These are phyloP conservation scores for Histomonas meleagridis DNA, from an alignment of 208 protist genomes.

Conservation along the genomic window DNA sequence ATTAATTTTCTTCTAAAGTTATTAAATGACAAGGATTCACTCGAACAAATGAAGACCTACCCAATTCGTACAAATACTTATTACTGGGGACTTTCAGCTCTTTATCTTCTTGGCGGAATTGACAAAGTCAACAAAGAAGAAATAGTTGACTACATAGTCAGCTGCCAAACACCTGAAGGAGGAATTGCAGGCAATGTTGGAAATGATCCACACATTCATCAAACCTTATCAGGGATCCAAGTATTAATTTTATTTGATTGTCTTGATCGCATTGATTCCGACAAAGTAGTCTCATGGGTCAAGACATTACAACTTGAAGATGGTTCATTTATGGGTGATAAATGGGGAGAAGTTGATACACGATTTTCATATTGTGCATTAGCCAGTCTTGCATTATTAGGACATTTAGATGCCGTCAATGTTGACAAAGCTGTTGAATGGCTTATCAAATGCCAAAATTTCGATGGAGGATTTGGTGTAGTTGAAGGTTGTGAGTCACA, in stretches of 20 bases:
- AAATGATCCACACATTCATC: conserved; percentile 91
- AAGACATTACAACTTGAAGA: conserved; percentile 76
- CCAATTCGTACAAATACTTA: neutral
- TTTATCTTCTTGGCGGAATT: conserved; percentile 58
- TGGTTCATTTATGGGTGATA: conserved; percentile 91
- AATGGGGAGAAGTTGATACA: conserved; percentile 61
- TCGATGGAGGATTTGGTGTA: conserved; percentile 79
- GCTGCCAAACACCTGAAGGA: conserved; percentile 73
- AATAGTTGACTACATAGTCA: conserved; percentile 72
- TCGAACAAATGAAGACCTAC: neutral
- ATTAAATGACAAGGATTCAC: neutral
- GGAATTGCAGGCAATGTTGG: conserved; percentile 87
- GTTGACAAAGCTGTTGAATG: conserved; percentile 60
- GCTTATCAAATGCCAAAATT: conserved; percentile 81
- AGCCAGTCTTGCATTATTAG: conserved; percentile 74
- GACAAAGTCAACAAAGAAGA: conserved; percentile 54
- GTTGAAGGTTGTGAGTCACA: conserved; percentile 74
- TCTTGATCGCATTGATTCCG: neutral
- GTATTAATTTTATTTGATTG: conserved; percentile 34
- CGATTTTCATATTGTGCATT: conserved; percentile 65
- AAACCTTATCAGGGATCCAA: conserved; percentile 89
- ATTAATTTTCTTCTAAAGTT: neutral
- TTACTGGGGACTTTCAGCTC: conserved; percentile 82
- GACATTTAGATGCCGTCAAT: conserved; percentile 61
- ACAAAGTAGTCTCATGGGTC: conserved; percentile 56